Conservation (phyloP, 2,329 filamentous ascomycete species). For the Malbranchea zuffiana region DNA sequence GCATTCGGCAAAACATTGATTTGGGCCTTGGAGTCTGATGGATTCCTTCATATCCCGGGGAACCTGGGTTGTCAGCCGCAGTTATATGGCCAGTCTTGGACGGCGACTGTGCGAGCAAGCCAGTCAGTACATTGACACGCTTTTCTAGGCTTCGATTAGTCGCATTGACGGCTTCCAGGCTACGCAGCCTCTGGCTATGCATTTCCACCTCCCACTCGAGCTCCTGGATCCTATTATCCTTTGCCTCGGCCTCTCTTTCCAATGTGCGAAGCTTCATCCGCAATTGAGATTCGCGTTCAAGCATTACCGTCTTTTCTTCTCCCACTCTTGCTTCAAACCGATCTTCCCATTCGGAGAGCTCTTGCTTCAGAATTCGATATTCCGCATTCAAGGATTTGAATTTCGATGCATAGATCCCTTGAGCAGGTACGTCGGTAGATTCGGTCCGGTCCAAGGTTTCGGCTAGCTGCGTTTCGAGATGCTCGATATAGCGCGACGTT, state of each 20-base stretch:
- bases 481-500: slow-evolving; percentile 38
- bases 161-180: slow-evolving; percentile 23
- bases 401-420: slow-evolving; percentile 27
- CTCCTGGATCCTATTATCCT: slow-evolving; percentile 23
- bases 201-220: slow-evolving; percentile 25
- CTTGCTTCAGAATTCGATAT: slow-evolving; percentile 23
- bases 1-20: slow-evolving; percentile 22
- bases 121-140: slow-evolving; percentile 28
- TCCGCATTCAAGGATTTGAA: slow-evolving; percentile 27
- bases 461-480: slow-evolving; percentile 38
- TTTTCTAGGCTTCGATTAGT: slow-evolving; percentile 26
- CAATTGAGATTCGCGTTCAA: slow-evolving; percentile 22
- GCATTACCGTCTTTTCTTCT: slow-evolving; percentile 22
- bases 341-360: slow-evolving; percentile 23
- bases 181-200: slow-evolving; percentile 24
- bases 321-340: slow-evolving; percentile 27
- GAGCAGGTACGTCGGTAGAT: slow-evolving; percentile 31
- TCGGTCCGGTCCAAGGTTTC: slow-evolving; percentile 31
- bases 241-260: slow-evolving; percentile 24
- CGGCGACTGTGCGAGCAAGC: slow-evolving; percentile 28
- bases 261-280: slow-evolving; percentile 23
- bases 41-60: slow-evolving; percentile 13
- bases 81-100: slow-evolving; percentile 10
- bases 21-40: slow-evolving; percentile 19
- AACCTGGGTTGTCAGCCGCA: slow-evolving; percentile 2